phyloP scores from a whole-genome alignment of 1,139 yeast species.

The Hyphopichia burtonii region DNA sequence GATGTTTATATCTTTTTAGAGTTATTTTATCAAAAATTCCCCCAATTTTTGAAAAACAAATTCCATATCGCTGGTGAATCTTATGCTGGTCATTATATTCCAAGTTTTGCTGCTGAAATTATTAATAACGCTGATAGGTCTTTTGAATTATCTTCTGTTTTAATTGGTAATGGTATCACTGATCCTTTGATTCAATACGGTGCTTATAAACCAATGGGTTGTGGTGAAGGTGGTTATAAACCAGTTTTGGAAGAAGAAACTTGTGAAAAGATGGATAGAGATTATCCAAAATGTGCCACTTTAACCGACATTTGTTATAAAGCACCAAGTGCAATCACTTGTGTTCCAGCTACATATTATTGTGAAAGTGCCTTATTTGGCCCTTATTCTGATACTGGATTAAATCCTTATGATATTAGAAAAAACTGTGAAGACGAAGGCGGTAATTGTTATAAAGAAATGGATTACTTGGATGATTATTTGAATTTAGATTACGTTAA shows the following conservation, averaged over 20 bases:
- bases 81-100: slow-evolving; percentile 86
- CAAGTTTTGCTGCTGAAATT: slow-evolving; percentile 74
- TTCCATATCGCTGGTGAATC: slow-evolving; percentile 90
- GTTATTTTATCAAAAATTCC: slow-evolving; percentile 73
- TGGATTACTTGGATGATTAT: slow-evolving; percentile 55
- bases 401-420: slow-evolving; percentile 71
- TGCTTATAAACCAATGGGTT: slow-evolving; percentile 78
- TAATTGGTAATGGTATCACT: slow-evolving; percentile 84
- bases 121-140: slow-evolving; percentile 61
- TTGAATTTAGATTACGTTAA: slow-evolving; percentile 61
- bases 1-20: slow-evolving; percentile 80
- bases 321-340: slow-evolving; percentile 42
- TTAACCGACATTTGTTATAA: slow-evolving; percentile 56
- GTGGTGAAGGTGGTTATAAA: slow-evolving; percentile 78
- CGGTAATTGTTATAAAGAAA: slow-evolving; percentile 57
- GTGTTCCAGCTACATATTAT: slow-evolving; percentile 55
- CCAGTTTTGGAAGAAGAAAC: slow-evolving; percentile 60
- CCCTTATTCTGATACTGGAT: slow-evolving; percentile 58
- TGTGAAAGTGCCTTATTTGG: slow-evolving; percentile 38
- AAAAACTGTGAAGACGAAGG: slow-evolving; percentile 51
- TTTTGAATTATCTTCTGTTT: slow-evolving; percentile 66
- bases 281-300: slow-evolving; percentile 55
- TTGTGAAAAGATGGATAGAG: slow-evolving; percentile 55
- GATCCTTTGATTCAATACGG: slow-evolving; percentile 70
- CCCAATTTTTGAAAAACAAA: slow-evolving; percentile 52